Evolutionary conservation across 1,139 yeast species (phyloP).

Genomic region (Lodderomyces theae): DNA sequence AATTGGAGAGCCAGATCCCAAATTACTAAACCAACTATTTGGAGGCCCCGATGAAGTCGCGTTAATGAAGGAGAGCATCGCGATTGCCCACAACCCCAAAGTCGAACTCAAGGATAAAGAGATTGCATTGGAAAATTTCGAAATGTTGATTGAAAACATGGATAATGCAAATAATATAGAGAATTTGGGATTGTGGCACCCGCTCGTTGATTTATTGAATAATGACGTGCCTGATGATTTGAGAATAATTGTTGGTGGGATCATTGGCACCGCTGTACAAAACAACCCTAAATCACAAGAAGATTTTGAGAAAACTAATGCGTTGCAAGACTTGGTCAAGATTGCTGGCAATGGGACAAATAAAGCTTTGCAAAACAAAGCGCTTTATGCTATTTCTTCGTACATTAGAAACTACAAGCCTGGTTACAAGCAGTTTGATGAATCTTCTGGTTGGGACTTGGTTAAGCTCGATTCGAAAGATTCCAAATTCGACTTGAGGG

Average conservation of each 20-base stretch:
- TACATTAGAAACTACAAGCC: slow-evolving; percentile 66
- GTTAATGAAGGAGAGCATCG: slow-evolving; percentile 73
- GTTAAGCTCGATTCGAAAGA: slow-evolving; percentile 21
- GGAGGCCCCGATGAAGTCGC: slow-evolving; percentile 86
- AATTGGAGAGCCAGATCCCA: slow-evolving; percentile 73
- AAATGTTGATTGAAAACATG: slow-evolving; percentile 88
- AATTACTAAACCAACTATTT: slow-evolving; percentile 70
- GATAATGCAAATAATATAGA: slow-evolving; percentile 95
- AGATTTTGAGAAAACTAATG: slow-evolving; percentile 55
- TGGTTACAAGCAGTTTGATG: slow-evolving; percentile 55
- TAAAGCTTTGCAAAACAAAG: slow-evolving; percentile 52
- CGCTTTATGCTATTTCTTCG: slow-evolving; percentile 75
- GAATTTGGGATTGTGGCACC: slow-evolving; percentile 77
- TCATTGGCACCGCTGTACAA: slow-evolving; percentile 89
- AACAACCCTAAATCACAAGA: slow-evolving; percentile 77
- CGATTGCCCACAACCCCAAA: slow-evolving; percentile 60
- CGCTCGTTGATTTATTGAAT: slow-evolving; percentile 50
- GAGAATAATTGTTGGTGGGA: slow-evolving; percentile 62
- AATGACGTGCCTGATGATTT: slow-evolving; percentile 40
- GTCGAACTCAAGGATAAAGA: slow-evolving; percentile 62
- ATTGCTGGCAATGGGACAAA: slow-evolving; percentile 26
- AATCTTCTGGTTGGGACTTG: slow-evolving; percentile 61
- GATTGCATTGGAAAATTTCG: slow-evolving; percentile 85
- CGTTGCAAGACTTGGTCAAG: slow-evolving; percentile 44
- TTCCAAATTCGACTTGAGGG: slow-evolving; percentile 49